Evolutionary conservation across 176 grass and related monocot species (phyloP).

Genomic region (Oropetium thomaeum): DNA sequence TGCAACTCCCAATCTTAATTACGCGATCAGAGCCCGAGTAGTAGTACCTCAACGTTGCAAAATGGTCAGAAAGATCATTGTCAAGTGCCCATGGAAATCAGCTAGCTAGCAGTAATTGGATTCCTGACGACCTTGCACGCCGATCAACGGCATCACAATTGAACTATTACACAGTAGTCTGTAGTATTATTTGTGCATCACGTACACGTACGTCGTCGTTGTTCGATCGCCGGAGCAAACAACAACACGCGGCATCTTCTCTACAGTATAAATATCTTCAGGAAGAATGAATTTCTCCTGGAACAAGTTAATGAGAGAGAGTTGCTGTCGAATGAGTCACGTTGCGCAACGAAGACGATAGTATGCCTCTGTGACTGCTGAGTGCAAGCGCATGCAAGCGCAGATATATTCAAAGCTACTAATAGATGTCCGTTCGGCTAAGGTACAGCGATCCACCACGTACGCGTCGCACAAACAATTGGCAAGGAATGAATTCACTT

Average conservation of each 20-base stretch:
- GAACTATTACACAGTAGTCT: too few species aligned
- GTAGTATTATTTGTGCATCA: too few species aligned
- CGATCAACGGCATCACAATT: background rate
- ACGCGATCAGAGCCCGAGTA: too few species aligned
- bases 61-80: background rate
- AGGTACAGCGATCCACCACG: background rate
- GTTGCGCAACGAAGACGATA: background rate
- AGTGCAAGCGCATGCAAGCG: too few species aligned
- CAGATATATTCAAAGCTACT: too few species aligned
- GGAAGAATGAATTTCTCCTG: too few species aligned
- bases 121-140: constrained; percentile 6
- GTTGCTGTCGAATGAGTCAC: background rate
- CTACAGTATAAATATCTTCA: too few species aligned
- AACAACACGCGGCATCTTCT: background rate
- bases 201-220: too few species aligned
- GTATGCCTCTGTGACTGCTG: too few species aligned
- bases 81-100: background rate
- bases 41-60: too few species aligned
- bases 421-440: too few species aligned
- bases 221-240: background rate
- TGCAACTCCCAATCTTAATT: too few species aligned
- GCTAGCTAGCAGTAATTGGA: background rate
- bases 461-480: background rate
- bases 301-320: background rate
- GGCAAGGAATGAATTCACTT: background rate